Evolutionary conservation across 2,329 filamentous ascomycete genomes (phyloP), one percentile per base, ranked within the genome.

Genomic region (Claviceps monticola): DNA sequence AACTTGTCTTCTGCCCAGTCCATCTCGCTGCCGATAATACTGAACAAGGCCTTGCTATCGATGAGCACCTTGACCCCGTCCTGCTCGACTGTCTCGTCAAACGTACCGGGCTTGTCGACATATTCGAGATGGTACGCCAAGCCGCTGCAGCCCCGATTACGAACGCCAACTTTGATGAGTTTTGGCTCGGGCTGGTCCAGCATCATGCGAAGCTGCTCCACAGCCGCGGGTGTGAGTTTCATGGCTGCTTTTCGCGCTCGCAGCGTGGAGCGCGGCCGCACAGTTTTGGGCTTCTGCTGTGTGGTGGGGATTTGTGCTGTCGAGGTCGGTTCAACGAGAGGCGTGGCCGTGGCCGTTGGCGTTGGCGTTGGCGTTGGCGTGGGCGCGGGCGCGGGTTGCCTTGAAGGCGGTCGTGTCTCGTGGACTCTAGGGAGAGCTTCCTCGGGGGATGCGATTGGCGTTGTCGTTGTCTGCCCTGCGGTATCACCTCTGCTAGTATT

Each of bases 11-110:
- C 90, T 11, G 91, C 77, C 90, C 91, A 98, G 64, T 98, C 93
- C 93, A 98, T 98, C 71, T 97, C 91, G 64, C 86, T 95, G 5
- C 93, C 93, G 61, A 98, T 96, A 51, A 98, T 97, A 68, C 91
- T 97, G 66, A 98, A 90, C 48, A 98, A 72, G 43, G 93, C 93
- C 73, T 96, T 97, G 75, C 88, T 95, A 68, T 98, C 93, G 53
- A 98, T 93, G 65, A 97, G 68, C 37, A 98, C 91, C 69, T 87
- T 91, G 53, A 98, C 91, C 0, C 91, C 93, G 62, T 97, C 93
- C 66, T 98, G 93, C 64, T 94, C 90, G 1, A 98, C 88, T 49
- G 83, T 76, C 68, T 98, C 93, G 61, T 98, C 93, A 61, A 97
- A 91, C 39, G 79, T 74, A 4, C 83, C 88, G 0, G 91, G 79